Evolutionary conservation across 805 yeast species (phyloP).

Genomic region (Zygoascus ofunaensis): DNA sequence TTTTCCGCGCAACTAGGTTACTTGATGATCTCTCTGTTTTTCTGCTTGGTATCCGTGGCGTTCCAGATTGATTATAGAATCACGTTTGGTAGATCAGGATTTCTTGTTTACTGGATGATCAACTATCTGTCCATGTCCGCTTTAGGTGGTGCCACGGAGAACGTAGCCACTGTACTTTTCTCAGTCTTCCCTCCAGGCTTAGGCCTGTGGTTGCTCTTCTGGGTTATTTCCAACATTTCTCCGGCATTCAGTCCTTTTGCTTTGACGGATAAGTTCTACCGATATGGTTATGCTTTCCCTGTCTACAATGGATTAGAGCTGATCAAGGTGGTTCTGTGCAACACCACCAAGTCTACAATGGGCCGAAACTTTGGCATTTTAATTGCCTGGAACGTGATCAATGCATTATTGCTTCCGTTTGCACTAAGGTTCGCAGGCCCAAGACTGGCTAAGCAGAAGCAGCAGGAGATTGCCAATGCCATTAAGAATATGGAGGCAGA

Average conservation of each 20-base stretch:
- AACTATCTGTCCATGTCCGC: constrained; percentile 63
- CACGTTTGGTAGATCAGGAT: constrained; percentile 60
- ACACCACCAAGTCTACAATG: constrained; percentile 46
- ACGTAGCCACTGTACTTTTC: constrained; percentile 44
- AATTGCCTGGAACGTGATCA: constrained; percentile 50
- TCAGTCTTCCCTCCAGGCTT: constrained; percentile 50
- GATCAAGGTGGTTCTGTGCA: constrained; percentile 48
- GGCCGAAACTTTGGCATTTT: constrained; percentile 56
- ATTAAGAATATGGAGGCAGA: not conserved
- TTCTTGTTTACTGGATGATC: constrained; percentile 65
- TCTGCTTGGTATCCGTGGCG: constrained; percentile 53
- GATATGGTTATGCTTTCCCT: constrained; percentile 63
- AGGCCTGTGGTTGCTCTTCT: constrained; percentile 64
- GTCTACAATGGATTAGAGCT: constrained; percentile 57
- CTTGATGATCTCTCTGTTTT: constrained; percentile 48
- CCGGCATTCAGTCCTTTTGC: constrained; percentile 62
- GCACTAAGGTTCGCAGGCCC: constrained; percentile 4
- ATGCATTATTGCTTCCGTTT: constrained; percentile 16
- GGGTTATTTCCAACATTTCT: constrained; percentile 61
- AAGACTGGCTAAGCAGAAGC: constrained; percentile 2
- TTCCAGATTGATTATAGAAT: constrained; percentile 52
- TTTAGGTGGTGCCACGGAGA: constrained; percentile 68
- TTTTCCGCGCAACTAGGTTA: constrained; percentile 43
- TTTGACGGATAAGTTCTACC: constrained; percentile 45
- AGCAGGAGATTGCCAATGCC: constrained; percentile 2